A percentile compares a stretch with the other conserved stretches of the same genome.
Conservation (phyloP, 768 basidiomycete species). For the Cantharellus cinnabarinus region DNA sequence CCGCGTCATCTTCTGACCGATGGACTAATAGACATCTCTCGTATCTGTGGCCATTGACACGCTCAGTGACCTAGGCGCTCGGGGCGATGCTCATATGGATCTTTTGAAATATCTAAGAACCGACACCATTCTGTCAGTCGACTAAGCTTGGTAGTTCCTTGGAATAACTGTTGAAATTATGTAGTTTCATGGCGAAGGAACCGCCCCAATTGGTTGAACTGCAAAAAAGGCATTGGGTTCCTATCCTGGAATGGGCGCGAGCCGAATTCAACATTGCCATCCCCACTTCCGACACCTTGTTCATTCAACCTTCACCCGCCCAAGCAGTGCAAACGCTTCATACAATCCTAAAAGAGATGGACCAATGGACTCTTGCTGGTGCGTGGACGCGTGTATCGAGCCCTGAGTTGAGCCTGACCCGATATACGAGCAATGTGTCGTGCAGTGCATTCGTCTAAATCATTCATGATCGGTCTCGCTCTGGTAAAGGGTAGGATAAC, state of each 20-base stretch:
- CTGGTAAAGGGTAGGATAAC: constrained; percentile 56
- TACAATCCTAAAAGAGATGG: constrained; percentile 35
- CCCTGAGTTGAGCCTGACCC: not conserved
- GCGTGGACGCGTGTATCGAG: constrained; percentile 14
- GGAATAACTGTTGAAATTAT: not conserved
- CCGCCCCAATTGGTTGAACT: constrained; percentile 56
- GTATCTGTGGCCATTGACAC: constrained; percentile 78
- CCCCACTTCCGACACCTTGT: constrained; percentile 45
- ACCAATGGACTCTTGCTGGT: constrained; percentile 85
- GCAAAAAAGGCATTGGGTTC: constrained; percentile 74
- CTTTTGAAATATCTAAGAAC: constrained; percentile 80
- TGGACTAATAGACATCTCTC: constrained; percentile 52
- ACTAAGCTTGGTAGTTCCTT: not conserved
- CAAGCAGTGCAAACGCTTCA: constrained; percentile 42
- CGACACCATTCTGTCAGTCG: constrained; percentile 68
- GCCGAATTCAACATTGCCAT: constrained; percentile 48
- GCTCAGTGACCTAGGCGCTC: constrained; percentile 33
- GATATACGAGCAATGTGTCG: constrained; percentile 64
- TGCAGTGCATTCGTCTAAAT: constrained; percentile 74
- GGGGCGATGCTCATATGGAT: constrained; percentile 40
- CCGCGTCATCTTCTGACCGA: not conserved
- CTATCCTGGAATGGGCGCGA: constrained; percentile 61
- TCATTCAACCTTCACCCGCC: constrained; percentile 46
- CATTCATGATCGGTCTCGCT: constrained; percentile 71
- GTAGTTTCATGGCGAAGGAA: constrained; percentile 64